Base-by-base conservation (phyloP, 2,329 filamentous ascomycete genomes). In the Penicillium corylophilum region DNA sequence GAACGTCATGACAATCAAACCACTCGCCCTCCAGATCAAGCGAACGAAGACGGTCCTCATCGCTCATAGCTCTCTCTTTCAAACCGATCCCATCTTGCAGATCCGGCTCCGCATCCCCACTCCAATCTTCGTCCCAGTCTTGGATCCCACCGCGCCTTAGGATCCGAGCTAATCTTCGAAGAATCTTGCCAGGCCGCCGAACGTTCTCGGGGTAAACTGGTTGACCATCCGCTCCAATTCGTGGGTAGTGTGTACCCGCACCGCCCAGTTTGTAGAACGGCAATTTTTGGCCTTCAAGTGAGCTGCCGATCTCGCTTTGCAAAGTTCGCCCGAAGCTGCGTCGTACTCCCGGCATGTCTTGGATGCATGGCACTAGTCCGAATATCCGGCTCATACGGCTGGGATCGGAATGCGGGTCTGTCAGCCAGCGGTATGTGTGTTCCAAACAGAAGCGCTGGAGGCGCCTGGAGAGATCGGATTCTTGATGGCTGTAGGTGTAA, bases 1-100 rank as follows among this genome's bases (percentile, higher is more conserved):
- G 87, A 0, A 91, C 85, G 66, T 94, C 90, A 53, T 89, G 81
- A 0, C 84, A 74, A 64, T 94, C 89, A 60, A 88, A 89, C 77
- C 89, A 94, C 45, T 89, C 82, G 4, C 88, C 88, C 53, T 87
- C 81, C 54, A 86, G 88, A 0, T 83, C 87, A 1, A 81, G 78
- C 7, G 85, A 52, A 5, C 64, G 64, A 16, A 70, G 56, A n/a
- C 64, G 54, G 31, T 71, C 62, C 13, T 68, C 57, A n/a, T 61
- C 51, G 8, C 49, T 60, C 43, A 59, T 60, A 3, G 18, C 2
- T 36, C 16, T 20, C n/a, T 48, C 36, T 47, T 40, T 58, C 62
- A 18, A 26, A 12, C 38, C 20, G 16, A 24, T 22, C 8, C 6
- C 15, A 16, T 45, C 50, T 4, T 29, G 20, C 9, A 15, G 5